Percentiles rank a stretch among this genome's conserved stretches.
These are phyloP conservation scores for Brachypodium distachyon DNA, from an alignment of 202 grass and related monocot genomes.

Conservation along the genomic window DNA sequence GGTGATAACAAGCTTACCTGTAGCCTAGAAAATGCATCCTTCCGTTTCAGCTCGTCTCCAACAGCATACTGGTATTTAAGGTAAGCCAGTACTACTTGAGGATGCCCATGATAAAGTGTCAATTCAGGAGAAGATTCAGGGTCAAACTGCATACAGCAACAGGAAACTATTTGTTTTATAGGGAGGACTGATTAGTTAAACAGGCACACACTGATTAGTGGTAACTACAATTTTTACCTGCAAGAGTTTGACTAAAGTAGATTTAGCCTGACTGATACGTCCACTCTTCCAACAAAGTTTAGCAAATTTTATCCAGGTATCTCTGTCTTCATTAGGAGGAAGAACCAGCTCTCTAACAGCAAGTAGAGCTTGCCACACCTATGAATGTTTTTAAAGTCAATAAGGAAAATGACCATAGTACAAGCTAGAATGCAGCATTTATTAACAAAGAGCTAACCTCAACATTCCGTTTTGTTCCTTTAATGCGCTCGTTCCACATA, in stretches of 20 bases:
- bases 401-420: not conserved
- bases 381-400: conserved; percentile 15
- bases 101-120: conserved; percentile 63
- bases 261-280: conserved; percentile 86
- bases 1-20: conserved; percentile 47
- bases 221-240: conserved; percentile 34
- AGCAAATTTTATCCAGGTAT: conserved; percentile 98
- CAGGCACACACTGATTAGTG: not conserved
- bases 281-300: conserved; percentile 96
- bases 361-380: conserved; percentile 98
- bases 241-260: conserved; percentile 94
- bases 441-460: conserved; percentile 52
- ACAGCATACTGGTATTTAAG: conserved; percentile 90
- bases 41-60: conserved; percentile 80
- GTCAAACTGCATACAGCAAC: conserved; percentile 58
- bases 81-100: conserved; percentile 84
- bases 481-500: conserved; percentile 99
- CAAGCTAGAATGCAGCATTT: not conserved
- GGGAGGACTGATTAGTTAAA: not conserved
- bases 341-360: conserved; percentile 90
- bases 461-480: conserved; percentile 91
- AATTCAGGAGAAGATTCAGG: conserved; percentile 76
- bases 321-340: conserved; percentile 92
- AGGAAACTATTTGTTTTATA: conserved; percentile 6
- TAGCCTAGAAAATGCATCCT: conserved; percentile 72